Evolutionary conservation across 352 stramenopile species (phyloP).

Genomic region (Globisporangium solare): DNA sequence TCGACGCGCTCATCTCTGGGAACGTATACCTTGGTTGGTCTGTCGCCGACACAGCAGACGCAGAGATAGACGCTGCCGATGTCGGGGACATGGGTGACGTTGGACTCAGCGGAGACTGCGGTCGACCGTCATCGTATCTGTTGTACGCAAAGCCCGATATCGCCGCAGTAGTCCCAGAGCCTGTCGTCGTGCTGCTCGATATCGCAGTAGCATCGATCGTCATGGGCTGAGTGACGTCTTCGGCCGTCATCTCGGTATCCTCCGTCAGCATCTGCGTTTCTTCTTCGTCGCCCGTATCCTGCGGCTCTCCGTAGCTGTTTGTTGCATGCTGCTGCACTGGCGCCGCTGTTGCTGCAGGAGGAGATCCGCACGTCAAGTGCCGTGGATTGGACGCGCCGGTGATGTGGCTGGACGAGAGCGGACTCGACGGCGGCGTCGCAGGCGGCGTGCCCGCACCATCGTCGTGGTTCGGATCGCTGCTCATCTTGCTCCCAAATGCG

Average conservation of each 20-base stretch:
- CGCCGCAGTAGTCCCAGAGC: background rate
- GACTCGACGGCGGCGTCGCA: conserved; percentile 59
- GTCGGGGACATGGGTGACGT: conserved; percentile 61
- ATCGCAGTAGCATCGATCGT: background rate
- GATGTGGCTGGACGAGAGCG: conserved; percentile 17
- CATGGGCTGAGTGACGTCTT: conserved; percentile 8
- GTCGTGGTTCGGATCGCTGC: conserved; percentile 1
- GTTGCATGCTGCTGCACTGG: conserved; percentile 12
- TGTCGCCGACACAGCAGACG: conserved; percentile 74
- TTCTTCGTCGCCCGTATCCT: conserved; percentile 9
- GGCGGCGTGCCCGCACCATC: conserved; percentile 36
- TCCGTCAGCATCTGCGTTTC: conserved; percentile 9
- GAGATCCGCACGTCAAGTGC: conserved; percentile 35
- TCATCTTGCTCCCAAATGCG: background rate
- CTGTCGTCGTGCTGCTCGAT: conserved; percentile 1
- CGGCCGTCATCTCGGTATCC: conserved; percentile 12
- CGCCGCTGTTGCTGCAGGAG: conserved; percentile 13
- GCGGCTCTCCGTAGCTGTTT: background rate
- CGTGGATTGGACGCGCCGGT: conserved; percentile 20
- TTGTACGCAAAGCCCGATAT: conserved; percentile 3
- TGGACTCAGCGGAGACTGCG: conserved; percentile 28
- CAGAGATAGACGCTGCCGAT: conserved; percentile 69
- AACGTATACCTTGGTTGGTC: conserved; percentile 68
- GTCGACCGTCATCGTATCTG: conserved; percentile 8
- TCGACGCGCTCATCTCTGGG: conserved; percentile 76